These are phyloP conservation scores for Saccharomycopsis olivae DNA, from an alignment of 805 yeast genomes.

Conservation along the genomic window DNA sequence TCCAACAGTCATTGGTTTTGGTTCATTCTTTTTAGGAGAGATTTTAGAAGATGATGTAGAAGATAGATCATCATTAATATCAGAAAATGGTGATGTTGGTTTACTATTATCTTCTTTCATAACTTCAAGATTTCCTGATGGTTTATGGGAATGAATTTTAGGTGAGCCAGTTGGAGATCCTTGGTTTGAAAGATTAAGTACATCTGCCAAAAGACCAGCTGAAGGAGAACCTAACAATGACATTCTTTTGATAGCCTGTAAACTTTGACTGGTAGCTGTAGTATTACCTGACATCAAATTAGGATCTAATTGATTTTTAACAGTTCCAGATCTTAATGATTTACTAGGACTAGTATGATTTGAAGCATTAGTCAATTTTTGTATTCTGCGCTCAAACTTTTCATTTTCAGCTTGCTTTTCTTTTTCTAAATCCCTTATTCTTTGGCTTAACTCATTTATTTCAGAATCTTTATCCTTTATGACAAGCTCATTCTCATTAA, in stretches of 20 bases:
- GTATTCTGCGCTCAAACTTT: conserved; percentile 10
- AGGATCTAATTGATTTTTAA: neutral
- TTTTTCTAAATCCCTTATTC: conserved; percentile 52
- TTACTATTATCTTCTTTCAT: conserved; percentile 1
- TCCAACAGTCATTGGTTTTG: conserved; percentile 5
- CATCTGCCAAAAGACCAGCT: conserved; percentile 18
- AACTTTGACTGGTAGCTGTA: neutral
- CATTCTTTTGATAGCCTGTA: conserved; percentile 8
- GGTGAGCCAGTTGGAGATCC: neutral
- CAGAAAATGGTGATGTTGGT: neutral
- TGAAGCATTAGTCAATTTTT: conserved; percentile 9
- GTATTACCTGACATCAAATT: neutral
- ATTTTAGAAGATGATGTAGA: neutral
- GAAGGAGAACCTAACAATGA: conserved; percentile 14
- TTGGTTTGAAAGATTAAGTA: conserved; percentile 7
- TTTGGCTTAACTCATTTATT: conserved; percentile 48
- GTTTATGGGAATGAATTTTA: too few species aligned
- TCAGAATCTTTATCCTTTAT: conserved; percentile 49
- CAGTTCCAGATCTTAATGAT: neutral
- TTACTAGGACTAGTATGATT: conserved; percentile 2
- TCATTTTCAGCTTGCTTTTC: conserved; percentile 26
- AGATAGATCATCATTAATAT: neutral
- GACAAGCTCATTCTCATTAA: conserved; percentile 52
- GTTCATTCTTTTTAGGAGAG: neutral
- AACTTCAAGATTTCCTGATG: neutral